Evolutionary conservation across 2,329 filamentous ascomycete genomes (phyloP), one percentile per base, ranked within the genome.

Genomic region (Parafenestella ontariensis): DNA sequence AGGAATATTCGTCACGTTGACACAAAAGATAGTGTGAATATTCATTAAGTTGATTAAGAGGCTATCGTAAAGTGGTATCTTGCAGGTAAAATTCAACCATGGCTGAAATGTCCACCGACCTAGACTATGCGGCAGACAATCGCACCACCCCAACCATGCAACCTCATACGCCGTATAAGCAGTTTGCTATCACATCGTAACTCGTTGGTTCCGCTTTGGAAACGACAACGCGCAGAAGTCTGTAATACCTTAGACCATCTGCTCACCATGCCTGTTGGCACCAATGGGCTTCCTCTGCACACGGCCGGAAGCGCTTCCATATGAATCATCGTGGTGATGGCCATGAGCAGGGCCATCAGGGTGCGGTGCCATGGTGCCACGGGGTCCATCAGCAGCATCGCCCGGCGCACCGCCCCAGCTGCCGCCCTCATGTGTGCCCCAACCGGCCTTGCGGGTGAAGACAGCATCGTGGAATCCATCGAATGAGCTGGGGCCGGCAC

Each of bases 401-500:
- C 76, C 76, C 0, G 78, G 79, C 5, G 79, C 76, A 40, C 78
- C 76, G 17, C 72, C 75, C 55, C 71, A 73, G 28, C 76, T 72
- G 41, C 74, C 73, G 5, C 70, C 74, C 28, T 78, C 74, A 11
- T 70, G 65, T 0, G 66, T 67, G 18, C 86, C 86, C 86, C 86
- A 89, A 1, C 85, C 85, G 7, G 80, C 86, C 62, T 83, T 82
- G 53, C 84, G 77, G 0, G 86, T 89, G 55, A 83, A 87, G 3
- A 85, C 75, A 0, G 84, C 80, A 49, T 84, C 77, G 49, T 81
- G 79, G 44, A 87, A 80, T 34, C 77, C 77, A 41, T 77, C 73
- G 46, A 74, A 75, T 3, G 74, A 72, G 41, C 66, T 69, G 18
- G 72, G 65, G 1, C 74, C 73, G 11, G 68, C 68, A 61, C 77